A percentile compares a stretch with the other conserved stretches of the same genome.
These are phyloP conservation scores for Lachnum nothofagi DNA, from an alignment of 2,329 filamentous ascomycete genomes.

Conservation along the genomic window DNA sequence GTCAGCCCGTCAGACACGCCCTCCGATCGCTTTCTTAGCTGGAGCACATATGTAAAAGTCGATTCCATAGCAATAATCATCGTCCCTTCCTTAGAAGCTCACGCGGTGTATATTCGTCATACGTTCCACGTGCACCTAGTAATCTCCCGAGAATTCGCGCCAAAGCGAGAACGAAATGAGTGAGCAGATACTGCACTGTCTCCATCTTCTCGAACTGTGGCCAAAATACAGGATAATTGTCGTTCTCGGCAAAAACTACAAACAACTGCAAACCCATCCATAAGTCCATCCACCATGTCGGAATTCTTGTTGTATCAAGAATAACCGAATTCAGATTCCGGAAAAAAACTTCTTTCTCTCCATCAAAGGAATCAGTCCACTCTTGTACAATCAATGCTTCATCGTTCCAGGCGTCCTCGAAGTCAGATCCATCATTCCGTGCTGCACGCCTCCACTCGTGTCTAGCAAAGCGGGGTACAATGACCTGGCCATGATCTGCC, in stretches of 20 bases:
- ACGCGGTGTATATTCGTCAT: not conserved
- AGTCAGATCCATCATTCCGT: not conserved
- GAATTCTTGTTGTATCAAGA: constrained; percentile 1
- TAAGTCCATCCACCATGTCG: constrained; percentile 2
- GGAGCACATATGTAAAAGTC: no score
- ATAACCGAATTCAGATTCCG: constrained; percentile 18
- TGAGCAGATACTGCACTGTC: not conserved
- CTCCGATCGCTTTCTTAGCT: no score
- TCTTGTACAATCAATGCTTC: constrained; percentile 15
- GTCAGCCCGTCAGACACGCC: no score
- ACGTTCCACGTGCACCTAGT: not conserved
- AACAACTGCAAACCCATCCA: constrained; percentile 13
- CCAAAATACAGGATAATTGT: constrained; percentile 16
- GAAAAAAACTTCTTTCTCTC: constrained; percentile 21
- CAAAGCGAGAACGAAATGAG: not conserved
- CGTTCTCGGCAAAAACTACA: constrained; percentile 10
- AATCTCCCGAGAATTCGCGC: not conserved
- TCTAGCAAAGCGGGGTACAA: constrained; percentile 8
- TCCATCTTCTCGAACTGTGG: not conserved
- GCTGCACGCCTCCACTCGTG: constrained; percentile 18
- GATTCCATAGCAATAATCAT: not conserved
- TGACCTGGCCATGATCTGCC: constrained; percentile 6
- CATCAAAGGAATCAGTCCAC: constrained; percentile 20
- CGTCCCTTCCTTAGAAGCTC: not conserved
- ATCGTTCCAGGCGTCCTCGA: not conserved